A percentile compares a stretch with the other conserved stretches of the same genome.
Evolutionary conservation across 257 asterid genomes (phyloP).

Genomic region (Solanum megistacrolobum): DNA sequence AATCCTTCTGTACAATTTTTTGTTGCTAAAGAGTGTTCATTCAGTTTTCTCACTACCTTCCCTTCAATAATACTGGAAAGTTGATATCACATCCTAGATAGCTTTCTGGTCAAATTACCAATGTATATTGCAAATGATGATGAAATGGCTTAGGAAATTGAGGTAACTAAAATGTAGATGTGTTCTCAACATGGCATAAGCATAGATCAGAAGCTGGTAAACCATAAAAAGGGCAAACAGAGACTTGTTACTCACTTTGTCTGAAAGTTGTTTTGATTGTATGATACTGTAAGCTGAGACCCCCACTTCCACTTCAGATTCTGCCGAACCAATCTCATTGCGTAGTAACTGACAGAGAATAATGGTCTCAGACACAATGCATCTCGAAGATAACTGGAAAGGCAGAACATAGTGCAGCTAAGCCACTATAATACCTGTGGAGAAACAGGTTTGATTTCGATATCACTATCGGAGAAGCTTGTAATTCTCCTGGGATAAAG

Average conservation of each 20-base stretch:
- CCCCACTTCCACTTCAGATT: slow-evolving; percentile 21
- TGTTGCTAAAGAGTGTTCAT: neutral
- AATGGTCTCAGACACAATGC: slow-evolving; percentile 1
- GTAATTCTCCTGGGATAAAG: slow-evolving; percentile 27
- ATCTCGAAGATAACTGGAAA: neutral
- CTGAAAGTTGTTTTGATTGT: slow-evolving; percentile 13
- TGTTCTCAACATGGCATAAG: neutral
- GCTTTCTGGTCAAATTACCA: neutral
- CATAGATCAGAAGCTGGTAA: neutral
- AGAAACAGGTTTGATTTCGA: slow-evolving; percentile 41
- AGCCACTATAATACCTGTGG: slow-evolving; percentile 31
- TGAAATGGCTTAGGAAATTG: neutral
- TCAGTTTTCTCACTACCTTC: neutral
- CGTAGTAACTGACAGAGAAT: slow-evolving; percentile 24
- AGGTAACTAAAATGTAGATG: neutral
- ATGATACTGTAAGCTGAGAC: slow-evolving; percentile 18
- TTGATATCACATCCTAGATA: neutral
- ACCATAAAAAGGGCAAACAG: neutral
- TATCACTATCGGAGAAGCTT: slow-evolving; percentile 43
- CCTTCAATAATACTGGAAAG: neutral
- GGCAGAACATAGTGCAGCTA: neutral
- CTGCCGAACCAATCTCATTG: slow-evolving; percentile 20
- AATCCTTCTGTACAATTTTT: neutral
- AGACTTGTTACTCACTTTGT: slow-evolving; percentile 21
- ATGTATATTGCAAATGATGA: neutral